These are phyloP conservation scores for Nematodospora valgi DNA, from an alignment of 805 yeast species.

Conservation along the genomic window DNA sequence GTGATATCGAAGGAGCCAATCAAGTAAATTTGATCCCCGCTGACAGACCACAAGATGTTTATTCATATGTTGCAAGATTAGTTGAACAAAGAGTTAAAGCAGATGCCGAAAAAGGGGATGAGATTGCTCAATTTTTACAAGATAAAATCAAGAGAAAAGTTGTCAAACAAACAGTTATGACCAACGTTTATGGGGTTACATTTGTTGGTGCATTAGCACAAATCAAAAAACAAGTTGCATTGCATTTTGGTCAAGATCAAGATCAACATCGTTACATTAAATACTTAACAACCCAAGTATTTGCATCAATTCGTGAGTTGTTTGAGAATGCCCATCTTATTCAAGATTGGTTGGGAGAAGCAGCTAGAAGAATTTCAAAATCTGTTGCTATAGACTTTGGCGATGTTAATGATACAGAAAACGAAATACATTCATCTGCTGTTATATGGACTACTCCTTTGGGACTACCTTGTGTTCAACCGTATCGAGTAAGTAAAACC, in stretches of 20 bases:
- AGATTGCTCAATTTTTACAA: constrained; percentile 14
- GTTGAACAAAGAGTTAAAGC: constrained; percentile 16
- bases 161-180: constrained; percentile 43
- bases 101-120: constrained; percentile 3
- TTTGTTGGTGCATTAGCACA: constrained; percentile 33
- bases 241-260: constrained; percentile 39
- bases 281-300: constrained; percentile 20
- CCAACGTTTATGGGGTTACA: constrained; percentile 45
- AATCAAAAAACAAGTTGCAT: constrained; percentile 22
- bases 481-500: constrained; percentile 70
- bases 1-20: constrained; percentile 34
- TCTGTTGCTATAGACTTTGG: constrained; percentile 48
- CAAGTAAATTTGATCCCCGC: constrained; percentile 35
- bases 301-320: constrained; percentile 26
- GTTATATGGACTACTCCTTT: constrained; percentile 98
- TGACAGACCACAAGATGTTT: constrained; percentile 26
- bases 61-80: constrained; percentile 26
- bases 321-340: constrained; percentile 31
- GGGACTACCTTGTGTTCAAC: constrained; percentile 95
- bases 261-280: constrained; percentile 35
- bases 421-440: constrained; percentile 63
- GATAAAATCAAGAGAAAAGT: constrained; percentile 28
- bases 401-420: constrained; percentile 53
- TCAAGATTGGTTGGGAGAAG: constrained; percentile 60
- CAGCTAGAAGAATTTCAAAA: constrained; percentile 77